Percentiles rank a stretch among this genome's conserved stretches.
Conservation (phyloP, 1,284 basidiomycete genomes). For the Farysia itapuensis region DNA sequence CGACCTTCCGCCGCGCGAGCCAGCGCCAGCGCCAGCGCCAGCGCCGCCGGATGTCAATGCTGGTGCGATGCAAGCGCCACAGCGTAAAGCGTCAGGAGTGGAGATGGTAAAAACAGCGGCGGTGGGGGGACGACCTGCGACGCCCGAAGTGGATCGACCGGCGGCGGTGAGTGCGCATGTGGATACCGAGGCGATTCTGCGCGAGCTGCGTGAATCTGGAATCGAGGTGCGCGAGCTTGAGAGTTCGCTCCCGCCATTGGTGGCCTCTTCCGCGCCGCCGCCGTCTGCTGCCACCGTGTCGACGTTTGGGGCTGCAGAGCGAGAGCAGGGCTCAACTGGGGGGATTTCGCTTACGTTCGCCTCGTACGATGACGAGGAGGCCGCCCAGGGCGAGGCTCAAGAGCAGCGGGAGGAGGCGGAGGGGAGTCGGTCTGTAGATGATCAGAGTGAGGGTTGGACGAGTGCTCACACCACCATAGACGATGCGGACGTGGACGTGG, state of each 20-base stretch:
- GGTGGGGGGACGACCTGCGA: slow-evolving; percentile 20
- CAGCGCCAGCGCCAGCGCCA: background rate
- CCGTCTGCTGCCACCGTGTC: background rate
- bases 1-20: slow-evolving; percentile 44
- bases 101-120: background rate
- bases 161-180: slow-evolving; percentile 28
- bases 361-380: slow-evolving; percentile 36
- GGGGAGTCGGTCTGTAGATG: no score
- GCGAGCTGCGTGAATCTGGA: slow-evolving; percentile 47
- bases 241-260: slow-evolving; percentile 46
- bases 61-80: background rate
- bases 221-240: slow-evolving; percentile 52
- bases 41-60: background rate
- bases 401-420: no score
- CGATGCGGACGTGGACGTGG: no score
- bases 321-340: background rate
- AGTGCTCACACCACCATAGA: no score
- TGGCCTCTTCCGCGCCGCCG: slow-evolving; percentile 7
- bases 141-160: slow-evolving; percentile 33
- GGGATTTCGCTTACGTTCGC: slow-evolving; percentile 43
- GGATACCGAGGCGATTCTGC: slow-evolving; percentile 51
- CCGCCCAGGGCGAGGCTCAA: no score
- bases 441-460: no score
- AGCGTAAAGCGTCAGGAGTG: background rate
- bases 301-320: background rate